phyloP scores from a whole-genome alignment of 2,329 filamentous ascomycete genomes.

The Thelonectria rubi region DNA sequence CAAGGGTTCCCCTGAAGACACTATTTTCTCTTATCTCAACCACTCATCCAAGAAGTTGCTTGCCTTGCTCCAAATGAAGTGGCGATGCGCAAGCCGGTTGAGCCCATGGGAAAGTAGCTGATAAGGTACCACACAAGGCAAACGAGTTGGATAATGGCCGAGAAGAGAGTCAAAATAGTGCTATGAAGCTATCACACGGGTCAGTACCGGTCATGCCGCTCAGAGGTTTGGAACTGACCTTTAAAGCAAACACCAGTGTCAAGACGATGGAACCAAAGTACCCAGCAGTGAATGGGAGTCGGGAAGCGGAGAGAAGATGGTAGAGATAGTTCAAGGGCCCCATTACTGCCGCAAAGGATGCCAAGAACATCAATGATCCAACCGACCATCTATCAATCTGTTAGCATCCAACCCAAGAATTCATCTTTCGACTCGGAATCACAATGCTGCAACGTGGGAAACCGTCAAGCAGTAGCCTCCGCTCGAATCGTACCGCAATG shows the following conservation, averaged over 20 bases:
- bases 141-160: conserved; percentile 83
- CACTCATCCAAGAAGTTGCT: conserved; percentile 87
- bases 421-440: conserved; percentile 23
- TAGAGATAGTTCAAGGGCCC: conserved; percentile 83
- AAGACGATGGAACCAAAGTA: conserved; percentile 94
- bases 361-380: conserved; percentile 88
- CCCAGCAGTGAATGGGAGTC: conserved; percentile 90
- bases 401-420: conserved; percentile 41
- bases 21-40: conserved; percentile 53
- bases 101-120: conserved; percentile 98
- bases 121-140: conserved; percentile 92
- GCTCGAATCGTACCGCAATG: conserved; percentile 14
- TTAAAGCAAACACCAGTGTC: conserved; percentile 91
- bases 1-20: background rate
- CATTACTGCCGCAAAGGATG: conserved; percentile 94
- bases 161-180: conserved; percentile 84
- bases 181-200: conserved; percentile 73
- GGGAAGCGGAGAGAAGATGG: conserved; percentile 84
- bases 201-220: conserved; percentile 17
- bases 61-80: conserved; percentile 86
- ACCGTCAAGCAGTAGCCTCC: conserved; percentile 28
- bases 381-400: conserved; percentile 81
- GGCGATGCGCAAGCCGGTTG: conserved; percentile 84
- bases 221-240: conserved; percentile 69
- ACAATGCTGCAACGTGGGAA: conserved; percentile 29